A percentile compares a stretch with the other conserved stretches of the same genome.
Conservation (phyloP, 2,329 filamentous ascomycete genomes). For the Aspergillus nomiae region DNA sequence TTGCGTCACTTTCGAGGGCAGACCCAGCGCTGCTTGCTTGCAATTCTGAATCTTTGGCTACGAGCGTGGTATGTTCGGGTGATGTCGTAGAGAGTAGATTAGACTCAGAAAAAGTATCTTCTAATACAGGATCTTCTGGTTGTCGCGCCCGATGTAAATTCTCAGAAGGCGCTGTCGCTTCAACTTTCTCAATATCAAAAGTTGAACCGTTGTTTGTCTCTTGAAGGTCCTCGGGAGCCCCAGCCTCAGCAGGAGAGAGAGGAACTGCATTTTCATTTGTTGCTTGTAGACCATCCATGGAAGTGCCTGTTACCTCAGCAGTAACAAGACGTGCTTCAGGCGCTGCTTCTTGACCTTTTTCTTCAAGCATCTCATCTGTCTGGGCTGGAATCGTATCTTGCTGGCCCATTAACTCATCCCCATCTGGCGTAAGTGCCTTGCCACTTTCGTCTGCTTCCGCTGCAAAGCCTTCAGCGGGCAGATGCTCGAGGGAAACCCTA, state of each 20-base stretch:
- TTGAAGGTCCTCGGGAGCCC: not conserved
- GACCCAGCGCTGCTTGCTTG: not conserved
- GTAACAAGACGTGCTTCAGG: not conserved
- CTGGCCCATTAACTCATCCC: not conserved
- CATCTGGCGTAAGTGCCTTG: not conserved
- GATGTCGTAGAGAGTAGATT: not conserved
- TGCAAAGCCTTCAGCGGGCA: not conserved
- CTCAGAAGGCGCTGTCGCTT: slow-evolving; percentile 17
- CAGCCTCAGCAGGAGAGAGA: slow-evolving; percentile 2
- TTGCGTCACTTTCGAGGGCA: not conserved
- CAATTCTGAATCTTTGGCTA: not conserved
- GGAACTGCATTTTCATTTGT: slow-evolving; percentile 22
- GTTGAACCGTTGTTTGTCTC: too few species aligned
- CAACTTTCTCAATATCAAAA: slow-evolving; percentile 5
- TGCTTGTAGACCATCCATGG: slow-evolving; percentile 12
- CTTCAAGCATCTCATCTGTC: not conserved
- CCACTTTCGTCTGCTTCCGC: not conserved
- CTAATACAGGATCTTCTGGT: not conserved
- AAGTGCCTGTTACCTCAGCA: not conserved
- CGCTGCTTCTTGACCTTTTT: not conserved
- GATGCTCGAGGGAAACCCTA: not conserved
- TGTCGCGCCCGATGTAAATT: slow-evolving; percentile 25
- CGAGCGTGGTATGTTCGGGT: not conserved
- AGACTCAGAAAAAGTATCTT: not conserved
- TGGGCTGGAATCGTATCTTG: not conserved